Evolutionary conservation across 768 basidiomycete species (phyloP), one percentile per base, ranked within the genome.

Genomic region (Heimioporus sp.): DNA sequence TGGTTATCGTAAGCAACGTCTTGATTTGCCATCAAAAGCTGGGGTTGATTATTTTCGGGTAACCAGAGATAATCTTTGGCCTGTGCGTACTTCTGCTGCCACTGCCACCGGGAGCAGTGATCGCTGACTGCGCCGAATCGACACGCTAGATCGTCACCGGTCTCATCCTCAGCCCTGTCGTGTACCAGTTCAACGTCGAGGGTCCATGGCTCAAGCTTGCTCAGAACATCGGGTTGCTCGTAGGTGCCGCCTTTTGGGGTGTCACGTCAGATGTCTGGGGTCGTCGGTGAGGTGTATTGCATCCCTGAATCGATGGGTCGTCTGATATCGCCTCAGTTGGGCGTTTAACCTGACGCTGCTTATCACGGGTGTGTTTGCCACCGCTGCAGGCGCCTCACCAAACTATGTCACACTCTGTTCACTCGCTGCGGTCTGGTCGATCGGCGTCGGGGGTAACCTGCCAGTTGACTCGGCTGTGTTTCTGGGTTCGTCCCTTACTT

Each of bases 401-500:
- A 79, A 81, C 60, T 79, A 70, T 46, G 54, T 78, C 28, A 67
- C 82, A 0, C 65, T 86, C 20, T 77, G 77, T 48, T 73, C 80
- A 4, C 67, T 86, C 30, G 69, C 79, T 0, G 78, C 82, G 1
- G 70, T 81, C 1, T 80, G 82, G 76, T 81, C 81, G n/a, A 70
- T 86, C 19, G 86, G 86, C 1, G 85, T 86, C 5, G 86, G 86
- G 28, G 87, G 87, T 46, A 86, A 86, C 57, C 66, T 90, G 9
- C 87, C 87, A 0, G 87, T 90, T 0, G 88, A 90, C 59, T 84
- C 83, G 34, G 83, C 87, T 0, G 79, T 90, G 20, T 90, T 90
- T 67, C 74, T 90, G 9, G 87, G 83, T 84, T 38, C 38, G 75
- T 65, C 41, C 11, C n/a, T 34, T 20, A 1, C 10, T 21, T 42